Base-by-base conservation (phyloP, 208 protist genomes). In the Crithidia fasciculata region DNA sequence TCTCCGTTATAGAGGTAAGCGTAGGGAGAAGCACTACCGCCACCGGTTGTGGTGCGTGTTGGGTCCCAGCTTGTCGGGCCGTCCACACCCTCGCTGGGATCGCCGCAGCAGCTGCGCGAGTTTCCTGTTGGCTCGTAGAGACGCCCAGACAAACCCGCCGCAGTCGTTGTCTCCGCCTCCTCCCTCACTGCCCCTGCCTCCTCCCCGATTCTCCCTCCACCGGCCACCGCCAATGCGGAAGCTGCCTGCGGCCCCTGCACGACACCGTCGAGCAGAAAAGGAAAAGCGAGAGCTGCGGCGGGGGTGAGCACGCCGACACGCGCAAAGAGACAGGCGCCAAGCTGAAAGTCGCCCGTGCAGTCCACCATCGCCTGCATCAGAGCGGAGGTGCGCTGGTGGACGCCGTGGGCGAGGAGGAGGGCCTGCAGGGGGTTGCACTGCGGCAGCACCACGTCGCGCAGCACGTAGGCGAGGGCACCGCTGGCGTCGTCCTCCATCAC, bases 271-370 rank as follows among this genome's bases (percentile, higher is more conserved):
- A 76, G 40, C 71, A 73, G 57, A 37, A 82, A 76, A 1, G 69
- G 65, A 64, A 76, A 76, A 13, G 77, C 77, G 4, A 76, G 58
- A 4, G 41, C 73, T 43, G 79, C 69, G 37, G 79, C 77, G 7
- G 69, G 60, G 58, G 71, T 78, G 59, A 71, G 72, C 61, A 85
- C 82, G 8, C 84, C 91, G 9, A 96, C 74, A 28, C 89, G 85
- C 40, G 89, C 88, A 80, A 87, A 96, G 8, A 96, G 76, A 70
- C 92, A 96, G 19, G 89, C 89, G 18, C 83, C 92, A 16, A 95
- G 82, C 70, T 96, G 92, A 54, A 92, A 93, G 74, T 96, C 85
- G 6, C 86, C 90, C 0, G 92, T 94, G 76, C 72, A 79, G 65
- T 96, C 90, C 19, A 96, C 92, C 36, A 95, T 90, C 28, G 65